Evolutionary conservation across 805 yeast species (phyloP).

Genomic region (Saccharomycopsis fibuligera): DNA sequence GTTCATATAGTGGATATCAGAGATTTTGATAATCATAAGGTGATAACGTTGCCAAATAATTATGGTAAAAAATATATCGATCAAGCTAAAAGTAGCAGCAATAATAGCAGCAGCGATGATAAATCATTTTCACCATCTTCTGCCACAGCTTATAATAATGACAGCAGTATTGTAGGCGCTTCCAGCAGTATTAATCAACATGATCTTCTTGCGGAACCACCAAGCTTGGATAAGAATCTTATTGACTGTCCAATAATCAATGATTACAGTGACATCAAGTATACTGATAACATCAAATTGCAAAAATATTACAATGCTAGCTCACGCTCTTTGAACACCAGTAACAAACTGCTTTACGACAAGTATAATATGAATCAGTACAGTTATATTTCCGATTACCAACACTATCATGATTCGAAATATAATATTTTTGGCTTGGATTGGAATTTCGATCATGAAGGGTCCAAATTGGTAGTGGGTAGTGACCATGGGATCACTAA

Average conservation of each 20-base stretch:
- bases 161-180: not conserved
- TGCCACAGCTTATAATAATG: not conserved
- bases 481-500: conserved; percentile 53
- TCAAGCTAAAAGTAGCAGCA: not conserved
- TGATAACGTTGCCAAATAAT: conserved; percentile 54
- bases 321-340: not conserved
- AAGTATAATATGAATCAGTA: too few relatives aligned
- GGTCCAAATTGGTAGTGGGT: conserved; percentile 52
- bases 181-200: not conserved
- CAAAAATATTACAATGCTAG: conserved; percentile 7
- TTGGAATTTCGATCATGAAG: conserved; percentile 45
- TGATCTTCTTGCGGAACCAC: too few relatives aligned
- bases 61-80: conserved; percentile 20
- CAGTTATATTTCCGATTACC: conserved; percentile 3
- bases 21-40: conserved; percentile 67
- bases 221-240: not conserved
- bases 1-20: conserved; percentile 81
- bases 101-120: conserved; percentile 26
- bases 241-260: conserved; percentile 2
- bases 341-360: too few relatives aligned
- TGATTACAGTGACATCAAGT: conserved; percentile 6
- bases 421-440: conserved; percentile 58
- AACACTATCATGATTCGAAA: conserved; percentile 26
- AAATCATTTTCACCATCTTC: not conserved
- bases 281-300: not conserved